These are phyloP conservation scores for Rhodotorula sp. DNA, from an alignment of 1,284 basidiomycete genomes.

Conservation along the genomic window DNA sequence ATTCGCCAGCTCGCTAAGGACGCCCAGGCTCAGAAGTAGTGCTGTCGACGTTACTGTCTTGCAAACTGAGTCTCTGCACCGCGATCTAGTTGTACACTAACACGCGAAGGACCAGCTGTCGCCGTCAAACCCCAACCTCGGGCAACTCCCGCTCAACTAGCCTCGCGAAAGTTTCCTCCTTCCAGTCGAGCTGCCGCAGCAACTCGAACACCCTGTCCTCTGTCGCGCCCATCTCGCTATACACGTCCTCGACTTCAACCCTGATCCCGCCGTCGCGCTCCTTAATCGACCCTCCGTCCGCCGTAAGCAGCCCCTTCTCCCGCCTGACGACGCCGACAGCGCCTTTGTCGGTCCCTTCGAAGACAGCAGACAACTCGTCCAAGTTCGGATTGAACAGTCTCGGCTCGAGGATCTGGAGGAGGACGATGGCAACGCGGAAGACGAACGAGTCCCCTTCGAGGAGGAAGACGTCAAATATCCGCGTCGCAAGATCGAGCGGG, in stretches of 20 bases:
- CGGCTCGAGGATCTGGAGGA: conserved; percentile 80
- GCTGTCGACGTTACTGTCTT: too few species aligned
- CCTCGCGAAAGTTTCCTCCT: conserved; percentile 80
- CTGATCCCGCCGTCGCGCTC: conserved; percentile 58
- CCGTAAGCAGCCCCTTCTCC: conserved; percentile 51
- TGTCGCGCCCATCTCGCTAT: conserved; percentile 80
- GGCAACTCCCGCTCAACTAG: conserved; percentile 81
- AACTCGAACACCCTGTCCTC: conserved; percentile 78
- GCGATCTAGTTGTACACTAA: too few species aligned
- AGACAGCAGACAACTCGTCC: conserved; percentile 68
- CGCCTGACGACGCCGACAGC: conserved; percentile 42
- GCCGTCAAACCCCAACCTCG: conserved; percentile 51
- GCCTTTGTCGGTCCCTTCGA: conserved; percentile 42
- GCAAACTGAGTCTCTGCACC: too few species aligned
- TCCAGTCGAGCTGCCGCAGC: conserved; percentile 80
- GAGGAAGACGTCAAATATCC: conserved; percentile 59
- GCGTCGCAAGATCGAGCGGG: conserved; percentile 43
- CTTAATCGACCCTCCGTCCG: conserved; percentile 74
- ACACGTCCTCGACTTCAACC: conserved; percentile 67
- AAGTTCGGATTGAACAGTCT: conserved; percentile 78
- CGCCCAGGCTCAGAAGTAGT: not conserved
- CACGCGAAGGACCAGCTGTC: not conserved
- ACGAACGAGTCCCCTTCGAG: conserved; percentile 84
- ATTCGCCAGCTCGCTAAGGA: not conserved
- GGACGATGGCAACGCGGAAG: conserved; percentile 75